Percentiles rank a stretch among this genome's conserved stretches.
Conservation (phyloP, 805 yeast genomes). For the Candida ponderosae region DNA sequence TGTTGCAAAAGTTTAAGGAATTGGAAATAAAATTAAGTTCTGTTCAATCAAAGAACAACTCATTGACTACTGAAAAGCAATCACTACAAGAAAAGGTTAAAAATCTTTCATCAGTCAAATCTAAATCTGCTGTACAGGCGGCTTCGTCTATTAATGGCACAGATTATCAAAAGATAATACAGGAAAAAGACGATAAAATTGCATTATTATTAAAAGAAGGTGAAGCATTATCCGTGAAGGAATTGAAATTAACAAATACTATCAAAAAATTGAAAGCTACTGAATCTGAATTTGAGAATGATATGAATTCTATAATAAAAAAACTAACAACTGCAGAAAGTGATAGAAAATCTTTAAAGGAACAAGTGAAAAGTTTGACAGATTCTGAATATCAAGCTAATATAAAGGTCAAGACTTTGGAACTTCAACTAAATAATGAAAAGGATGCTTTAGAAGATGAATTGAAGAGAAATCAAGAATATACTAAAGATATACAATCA, state of each 20-base stretch:
- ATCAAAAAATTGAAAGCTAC: conserved; percentile 54
- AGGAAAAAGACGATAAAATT: conserved; percentile 48
- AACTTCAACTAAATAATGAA: conserved; percentile 12
- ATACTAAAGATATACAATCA: conserved; percentile 17
- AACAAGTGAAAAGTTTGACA: conserved; percentile 18
- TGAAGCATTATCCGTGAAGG: conserved; percentile 60
- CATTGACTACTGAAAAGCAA: conserved; percentile 13
- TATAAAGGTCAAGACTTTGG: conserved; percentile 14
- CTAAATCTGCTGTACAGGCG: background rate
- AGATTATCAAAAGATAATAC: conserved; percentile 21
- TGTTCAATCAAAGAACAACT: conserved; percentile 9
- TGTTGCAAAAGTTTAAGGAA: conserved; percentile 8
- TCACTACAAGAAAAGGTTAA: conserved; percentile 16
- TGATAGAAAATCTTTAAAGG: conserved; percentile 18
- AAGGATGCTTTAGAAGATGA: conserved; percentile 15
- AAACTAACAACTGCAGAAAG: conserved; percentile 11
- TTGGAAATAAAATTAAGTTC: conserved; percentile 7
- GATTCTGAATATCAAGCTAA: conserved; percentile 18
- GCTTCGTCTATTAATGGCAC: conserved; percentile 2
- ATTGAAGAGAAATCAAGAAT: conserved; percentile 12
- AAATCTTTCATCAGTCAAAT: conserved; percentile 1
- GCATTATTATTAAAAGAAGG: conserved; percentile 70
- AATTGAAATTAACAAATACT: conserved; percentile 56
- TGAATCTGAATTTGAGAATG: conserved; percentile 30
- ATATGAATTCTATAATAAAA: conserved; percentile 13